Percentiles rank a stretch among this genome's conserved stretches.
These are phyloP conservation scores for Mycena indigotica DNA, from an alignment of 768 basidiomycete species.

Conservation along the genomic window DNA sequence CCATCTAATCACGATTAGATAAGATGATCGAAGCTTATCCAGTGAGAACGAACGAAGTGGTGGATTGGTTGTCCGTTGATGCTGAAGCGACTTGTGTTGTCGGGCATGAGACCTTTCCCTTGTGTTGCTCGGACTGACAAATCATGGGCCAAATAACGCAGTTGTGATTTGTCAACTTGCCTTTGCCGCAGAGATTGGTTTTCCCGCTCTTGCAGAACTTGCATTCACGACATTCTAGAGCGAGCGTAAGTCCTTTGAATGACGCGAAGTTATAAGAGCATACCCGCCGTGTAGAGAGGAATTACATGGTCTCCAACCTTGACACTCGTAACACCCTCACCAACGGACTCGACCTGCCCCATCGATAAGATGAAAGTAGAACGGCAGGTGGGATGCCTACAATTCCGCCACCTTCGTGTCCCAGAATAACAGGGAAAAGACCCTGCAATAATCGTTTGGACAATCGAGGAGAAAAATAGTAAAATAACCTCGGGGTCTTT, in stretches of 20 bases:
- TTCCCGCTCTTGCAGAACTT: conserved; percentile 99
- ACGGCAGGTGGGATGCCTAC: conserved; percentile 46
- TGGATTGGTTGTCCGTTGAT: conserved; percentile 83
- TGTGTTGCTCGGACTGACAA: conserved; percentile 84
- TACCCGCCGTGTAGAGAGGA: conserved; percentile 93
- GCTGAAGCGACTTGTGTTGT: conserved; percentile 84
- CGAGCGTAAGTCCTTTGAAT: conserved; percentile 4
- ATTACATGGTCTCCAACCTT: conserved; percentile 93
- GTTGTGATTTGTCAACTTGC: conserved; percentile 42
- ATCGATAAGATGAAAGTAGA: conserved; percentile 6
- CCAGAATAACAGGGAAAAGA: conserved; percentile 89
- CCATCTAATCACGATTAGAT: conserved; percentile 69
- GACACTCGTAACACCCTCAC: conserved; percentile 85
- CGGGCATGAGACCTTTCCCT: conserved; percentile 94
- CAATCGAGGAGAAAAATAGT: conserved; percentile 8
- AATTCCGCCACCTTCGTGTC: conserved; percentile 92
- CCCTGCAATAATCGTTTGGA: conserved; percentile 49
- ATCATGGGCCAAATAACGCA: neutral
- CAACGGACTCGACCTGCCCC: conserved; percentile 90
- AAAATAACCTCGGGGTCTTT: conserved; percentile 87
- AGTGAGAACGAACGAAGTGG: conserved; percentile 74
- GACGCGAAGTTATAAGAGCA: conserved; percentile 17
- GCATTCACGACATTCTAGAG: conserved; percentile 87
- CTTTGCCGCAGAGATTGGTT: conserved; percentile 97
- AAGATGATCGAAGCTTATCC: neutral